Conservation (phyloP, 1,284 basidiomycete species). For the Testicularia cyperi region DNA sequence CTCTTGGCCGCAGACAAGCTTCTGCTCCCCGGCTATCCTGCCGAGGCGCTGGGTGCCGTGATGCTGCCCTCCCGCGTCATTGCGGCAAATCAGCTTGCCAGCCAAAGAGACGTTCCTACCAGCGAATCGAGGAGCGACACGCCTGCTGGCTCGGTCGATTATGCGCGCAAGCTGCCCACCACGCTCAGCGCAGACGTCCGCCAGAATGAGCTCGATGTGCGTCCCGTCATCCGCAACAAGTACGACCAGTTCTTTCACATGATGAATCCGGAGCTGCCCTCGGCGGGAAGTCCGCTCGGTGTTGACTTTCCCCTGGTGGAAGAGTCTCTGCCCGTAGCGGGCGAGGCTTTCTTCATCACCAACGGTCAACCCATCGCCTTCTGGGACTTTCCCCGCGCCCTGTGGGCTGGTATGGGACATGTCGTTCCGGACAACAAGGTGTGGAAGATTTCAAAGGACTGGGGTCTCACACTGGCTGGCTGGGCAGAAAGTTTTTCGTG, state of each 20-base stretch:
- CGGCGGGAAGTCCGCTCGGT: slow-evolving; percentile 40
- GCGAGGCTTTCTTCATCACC: slow-evolving; percentile 94
- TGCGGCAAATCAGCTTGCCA: slow-evolving; percentile 28
- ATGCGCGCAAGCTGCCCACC: slow-evolving; percentile 41
- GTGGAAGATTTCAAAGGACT: slow-evolving; percentile 43
- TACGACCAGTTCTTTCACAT: slow-evolving; percentile 65
- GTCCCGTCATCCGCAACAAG: slow-evolving; percentile 72
- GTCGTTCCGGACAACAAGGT: slow-evolving; percentile 32
- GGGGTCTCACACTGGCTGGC: slow-evolving; percentile 43
- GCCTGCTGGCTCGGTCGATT: slow-evolving; percentile 48
- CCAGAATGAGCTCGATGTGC: slow-evolving; percentile 64
- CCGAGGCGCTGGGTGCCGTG: slow-evolving; percentile 52
- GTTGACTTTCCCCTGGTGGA: slow-evolving; percentile 62
- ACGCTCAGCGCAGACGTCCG: slow-evolving; percentile 62
- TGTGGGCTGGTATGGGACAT: slow-evolving; percentile 70
- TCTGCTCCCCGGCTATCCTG: slow-evolving; percentile 50
- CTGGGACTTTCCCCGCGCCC: slow-evolving; percentile 85
- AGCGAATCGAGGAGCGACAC: slow-evolving; percentile 44
- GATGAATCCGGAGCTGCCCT: slow-evolving; percentile 40
- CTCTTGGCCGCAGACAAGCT: slow-evolving; percentile 88
- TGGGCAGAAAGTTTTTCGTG: slow-evolving; percentile 73
- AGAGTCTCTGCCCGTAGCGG: slow-evolving; percentile 72
- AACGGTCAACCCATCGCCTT: slow-evolving; percentile 95
- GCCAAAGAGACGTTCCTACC: slow-evolving; percentile 46
- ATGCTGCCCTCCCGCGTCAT: slow-evolving; percentile 28